phyloP scores from a whole-genome alignment of 1,284 basidiomycete genomes.

The Pterula multifida region DNA sequence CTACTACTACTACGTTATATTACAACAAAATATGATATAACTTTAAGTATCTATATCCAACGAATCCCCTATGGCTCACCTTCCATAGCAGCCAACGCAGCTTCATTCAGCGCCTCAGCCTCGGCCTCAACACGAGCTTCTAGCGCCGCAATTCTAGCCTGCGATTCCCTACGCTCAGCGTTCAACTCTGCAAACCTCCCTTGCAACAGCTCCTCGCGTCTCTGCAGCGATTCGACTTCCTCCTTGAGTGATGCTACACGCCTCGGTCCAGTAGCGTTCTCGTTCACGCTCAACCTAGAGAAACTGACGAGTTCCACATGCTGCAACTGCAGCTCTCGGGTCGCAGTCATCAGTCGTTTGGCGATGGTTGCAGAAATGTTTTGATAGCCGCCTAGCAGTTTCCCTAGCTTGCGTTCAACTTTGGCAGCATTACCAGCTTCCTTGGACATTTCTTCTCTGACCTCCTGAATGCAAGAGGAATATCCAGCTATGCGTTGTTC shows the following conservation, averaged over 20 bases:
- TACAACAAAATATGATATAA: not conserved
- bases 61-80: not conserved
- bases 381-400: slow-evolving; percentile 87
- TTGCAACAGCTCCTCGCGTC: slow-evolving; percentile 68
- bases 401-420: slow-evolving; percentile 83
- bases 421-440: slow-evolving; percentile 78
- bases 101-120: slow-evolving; percentile 74
- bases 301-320: slow-evolving; percentile 75
- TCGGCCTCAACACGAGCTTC: slow-evolving; percentile 74
- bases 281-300: slow-evolving; percentile 55
- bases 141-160: slow-evolving; percentile 44
- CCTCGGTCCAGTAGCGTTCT: slow-evolving; percentile 63
- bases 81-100: slow-evolving; percentile 46
- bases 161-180: slow-evolving; percentile 54
- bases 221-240: slow-evolving; percentile 74
- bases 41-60: not conserved
- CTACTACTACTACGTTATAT: not conserved
- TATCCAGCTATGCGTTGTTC: slow-evolving; percentile 60
- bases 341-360: slow-evolving; percentile 55
- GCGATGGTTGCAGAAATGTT: slow-evolving; percentile 61
- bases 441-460: slow-evolving; percentile 68
- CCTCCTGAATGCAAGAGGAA: slow-evolving; percentile 44
- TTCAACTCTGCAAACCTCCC: slow-evolving; percentile 76
- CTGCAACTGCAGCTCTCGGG: slow-evolving; percentile 56
- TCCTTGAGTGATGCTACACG: slow-evolving; percentile 67